Evolutionary conservation across 257 asterid genomes (phyloP), one percentile per base, ranked within the genome.

Genomic region (Penstemon davidsonii): DNA sequence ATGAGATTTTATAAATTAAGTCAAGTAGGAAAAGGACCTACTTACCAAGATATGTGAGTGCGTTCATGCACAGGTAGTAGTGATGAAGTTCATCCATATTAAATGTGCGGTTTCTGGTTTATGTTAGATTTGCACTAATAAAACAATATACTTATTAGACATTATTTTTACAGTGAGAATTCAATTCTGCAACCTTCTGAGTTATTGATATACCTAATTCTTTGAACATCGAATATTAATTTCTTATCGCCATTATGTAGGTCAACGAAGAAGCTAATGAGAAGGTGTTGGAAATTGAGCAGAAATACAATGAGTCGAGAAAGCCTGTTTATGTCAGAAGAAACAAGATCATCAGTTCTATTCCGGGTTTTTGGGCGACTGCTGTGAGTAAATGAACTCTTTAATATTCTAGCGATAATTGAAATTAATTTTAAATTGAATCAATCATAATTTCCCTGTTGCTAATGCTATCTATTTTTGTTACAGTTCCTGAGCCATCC

Each of bases 401-500:
- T 46, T 41, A 41, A 9, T 62, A 67, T 74, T 19, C 36, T 18
- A 15, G 33, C 60, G 36, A 47, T 59, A 38, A 39, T 73, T 42
- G 6, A 18, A 37, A 33, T 55, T 33, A 37, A 5, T 25, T 8
- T 55, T 55, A 12, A 55, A 2, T 12, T 36, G 56, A 66, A 37
- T 3, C 37, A 37, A 19, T 41, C n/a, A 1, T 44, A 1, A 56
- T 38, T 25, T 25, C 33, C 33, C 33, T 12, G 11, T 38, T 62
- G 43, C n/a, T 12, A 3, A 66, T 19, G 63, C 47, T 43, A 5
- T 43, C 36, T 13, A 19, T 7, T 42, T 64, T 12, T 49, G 6
- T 51, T 67, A 77, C 82, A 80, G 88, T 83, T 83, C 58, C 19
- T 78, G 68, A 73, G 86, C 65, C 88, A 83, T 70, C 82, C 86